These are phyloP conservation scores for Periconia sp. DNA, from an alignment of 2,329 filamentous ascomycete species.

Conservation along the genomic window DNA sequence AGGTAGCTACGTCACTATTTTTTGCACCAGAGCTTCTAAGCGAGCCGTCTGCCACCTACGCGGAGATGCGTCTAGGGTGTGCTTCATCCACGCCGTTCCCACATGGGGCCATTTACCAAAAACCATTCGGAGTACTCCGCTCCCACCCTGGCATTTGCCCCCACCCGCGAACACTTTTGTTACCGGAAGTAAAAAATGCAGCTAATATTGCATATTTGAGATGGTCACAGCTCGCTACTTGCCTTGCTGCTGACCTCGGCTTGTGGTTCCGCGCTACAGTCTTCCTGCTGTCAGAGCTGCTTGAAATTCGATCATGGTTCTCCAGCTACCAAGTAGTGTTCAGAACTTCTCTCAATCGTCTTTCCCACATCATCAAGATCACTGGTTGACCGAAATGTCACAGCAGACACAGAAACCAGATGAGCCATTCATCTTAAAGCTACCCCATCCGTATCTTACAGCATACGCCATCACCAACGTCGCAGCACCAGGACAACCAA, in stretches of 20 bases:
- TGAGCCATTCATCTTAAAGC: slow-evolving; percentile 37
- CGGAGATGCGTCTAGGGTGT: slow-evolving; percentile 21
- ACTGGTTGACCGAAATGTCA: slow-evolving; percentile 22
- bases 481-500: slow-evolving; percentile 24
- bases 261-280: too few species aligned
- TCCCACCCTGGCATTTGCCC: slow-evolving; percentile 2
- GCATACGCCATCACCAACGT: slow-evolving; percentile 36
- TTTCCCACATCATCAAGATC: slow-evolving; percentile 5
- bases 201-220: slow-evolving; percentile 32
- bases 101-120: slow-evolving; percentile 28
- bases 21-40: slow-evolving; percentile 2
- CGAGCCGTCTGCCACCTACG: slow-evolving; percentile 14
- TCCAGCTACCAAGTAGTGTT: too few species aligned
- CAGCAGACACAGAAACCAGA: slow-evolving; percentile 17
- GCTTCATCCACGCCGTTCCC: slow-evolving; percentile 22
- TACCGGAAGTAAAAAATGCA: slow-evolving; percentile 21
- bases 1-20: slow-evolving; percentile 16
- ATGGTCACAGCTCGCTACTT: slow-evolving; percentile 13
- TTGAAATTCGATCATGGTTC: too few species aligned
- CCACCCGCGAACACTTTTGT: neutral
- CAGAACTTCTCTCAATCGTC: slow-evolving; percentile 8
- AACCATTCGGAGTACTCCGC: slow-evolving; percentile 15
- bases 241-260: slow-evolving; percentile 33
- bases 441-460: slow-evolving; percentile 47
- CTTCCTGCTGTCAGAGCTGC: too few species aligned